A percentile compares a stretch with the other conserved stretches of the same genome.
Conservation (phyloP, 2,329 filamentous ascomycete genomes). For the Parascedosporium putredinis region DNA sequence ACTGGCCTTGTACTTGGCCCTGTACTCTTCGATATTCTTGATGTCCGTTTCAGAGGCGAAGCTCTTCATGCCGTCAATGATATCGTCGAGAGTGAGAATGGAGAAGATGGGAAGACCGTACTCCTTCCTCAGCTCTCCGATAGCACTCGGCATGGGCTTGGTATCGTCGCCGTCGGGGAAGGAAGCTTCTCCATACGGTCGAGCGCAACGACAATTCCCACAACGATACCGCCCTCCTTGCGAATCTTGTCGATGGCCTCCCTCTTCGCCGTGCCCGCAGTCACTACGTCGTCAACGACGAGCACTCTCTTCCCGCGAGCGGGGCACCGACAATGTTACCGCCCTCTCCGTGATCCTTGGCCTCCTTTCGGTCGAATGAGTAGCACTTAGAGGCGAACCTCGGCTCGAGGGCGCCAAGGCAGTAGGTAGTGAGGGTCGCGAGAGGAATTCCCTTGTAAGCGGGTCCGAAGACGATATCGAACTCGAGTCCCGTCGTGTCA, state of each 20-base stretch:
- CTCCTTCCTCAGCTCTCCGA: conserved; percentile 76
- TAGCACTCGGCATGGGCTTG: conserved; percentile 64
- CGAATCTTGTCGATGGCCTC: conserved; percentile 87
- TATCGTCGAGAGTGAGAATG: conserved; percentile 75
- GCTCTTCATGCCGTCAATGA: conserved; percentile 58
- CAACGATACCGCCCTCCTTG: conserved; percentile 72
- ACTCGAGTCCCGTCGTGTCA: conserved; percentile 34
- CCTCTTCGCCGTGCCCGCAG: conserved; percentile 84
- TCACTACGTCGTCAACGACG: conserved; percentile 94
- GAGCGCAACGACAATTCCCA: conserved; percentile 79
- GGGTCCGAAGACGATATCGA: conserved; percentile 86
- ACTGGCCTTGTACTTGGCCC: conserved; percentile 51
- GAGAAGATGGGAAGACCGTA: conserved; percentile 74
- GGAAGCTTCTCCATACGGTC: conserved; percentile 80
- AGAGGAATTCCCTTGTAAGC: conserved; percentile 97
- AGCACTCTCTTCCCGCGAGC: conserved; percentile 78
- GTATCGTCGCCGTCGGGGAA: conserved; percentile 52
- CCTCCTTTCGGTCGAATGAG: conserved; percentile 91
- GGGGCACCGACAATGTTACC: conserved; percentile 84
- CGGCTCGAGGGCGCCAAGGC: conserved; percentile 60
- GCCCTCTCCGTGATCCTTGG: conserved; percentile 91
- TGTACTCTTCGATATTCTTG: conserved; percentile 63
- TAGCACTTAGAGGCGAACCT: conserved; percentile 66
- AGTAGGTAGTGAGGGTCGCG: conserved; percentile 65
- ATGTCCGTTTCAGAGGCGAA: conserved; percentile 53